Evolutionary conservation across 495 filamentous ascomycete species (phyloP), one percentile per base, ranked within the genome.

Genomic region (Amphirosellinia nigrospora): DNA sequence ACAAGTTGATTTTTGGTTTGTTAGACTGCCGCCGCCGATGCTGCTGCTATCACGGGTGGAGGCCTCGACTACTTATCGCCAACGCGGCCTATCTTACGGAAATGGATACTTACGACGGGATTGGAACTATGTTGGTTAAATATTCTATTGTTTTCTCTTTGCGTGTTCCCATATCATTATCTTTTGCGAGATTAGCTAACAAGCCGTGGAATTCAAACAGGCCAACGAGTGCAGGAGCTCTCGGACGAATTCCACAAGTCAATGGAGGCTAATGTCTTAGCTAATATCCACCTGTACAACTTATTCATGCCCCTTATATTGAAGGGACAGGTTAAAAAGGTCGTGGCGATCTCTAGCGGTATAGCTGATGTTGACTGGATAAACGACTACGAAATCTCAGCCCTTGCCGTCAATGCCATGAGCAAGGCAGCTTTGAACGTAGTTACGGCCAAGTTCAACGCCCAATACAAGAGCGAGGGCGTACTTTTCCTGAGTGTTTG

Each of bases 1-100:
- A 50, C 41, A n/a, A n/a, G 28, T 23, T 48, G 32, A 26, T 38
- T 3, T 30, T 19, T 66, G 7, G 0, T 28, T 53, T 21, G 19
- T 52, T 30, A 79, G 77, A 66, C 64, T 13, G 82, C 83, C 0
- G 81, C 73, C 2, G 55, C 55, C 0, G 43, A 75, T 46, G 73
- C 79, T 32, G 60, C 73, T 10, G 72, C 68, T 5, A 75, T 87
- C 23, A 77, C 75, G 15, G 82, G 79, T 16, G 82, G 83, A 39
- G 76, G 78, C 7, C 77, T 88, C 1, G 86, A 88, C 72, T 81
- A 84, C 45, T 89, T 9, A 82, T 89, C 62, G 87, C 85, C 73
- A 87, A 87, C 65, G 86, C 83, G 0, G 86, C 63, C n/a, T 34
- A 72, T 21, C 50, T 76, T 43, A 48, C 75, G 28, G 36, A 53